Percentiles rank a stretch among this genome's conserved stretches.
These are phyloP conservation scores for Podospora pseudoanserina DNA, from an alignment of 495 filamentous ascomycete genomes.

Conservation along the genomic window DNA sequence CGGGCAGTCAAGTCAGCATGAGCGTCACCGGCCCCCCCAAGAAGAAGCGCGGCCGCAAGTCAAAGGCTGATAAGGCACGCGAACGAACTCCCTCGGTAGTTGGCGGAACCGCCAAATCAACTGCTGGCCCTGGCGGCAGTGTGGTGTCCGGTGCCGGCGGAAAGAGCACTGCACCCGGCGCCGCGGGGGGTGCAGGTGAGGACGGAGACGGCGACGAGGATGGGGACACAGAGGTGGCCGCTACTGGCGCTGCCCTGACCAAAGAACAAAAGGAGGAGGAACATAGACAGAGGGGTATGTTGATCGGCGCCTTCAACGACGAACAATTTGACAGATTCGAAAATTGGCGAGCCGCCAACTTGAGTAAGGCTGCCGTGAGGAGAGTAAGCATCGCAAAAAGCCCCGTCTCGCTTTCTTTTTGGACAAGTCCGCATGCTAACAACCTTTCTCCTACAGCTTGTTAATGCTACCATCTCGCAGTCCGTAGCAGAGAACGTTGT, in stretches of 20 bases:
- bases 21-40: conserved; percentile 36
- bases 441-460: conserved; percentile 46
- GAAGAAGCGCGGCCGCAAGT: conserved; percentile 64
- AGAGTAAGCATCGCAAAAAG: conserved; percentile 36
- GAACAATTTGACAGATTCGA: conserved; percentile 71
- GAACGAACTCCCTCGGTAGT: conserved; percentile 49
- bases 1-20: conserved; percentile 59
- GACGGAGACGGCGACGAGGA: conserved; percentile 65
- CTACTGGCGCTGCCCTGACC: conserved; percentile 58
- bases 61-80: conserved; percentile 54
- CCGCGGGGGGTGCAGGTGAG: conserved; percentile 27
- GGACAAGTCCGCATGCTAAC: conserved; percentile 23
- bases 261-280: conserved; percentile 69
- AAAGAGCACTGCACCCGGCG: conserved; percentile 30
- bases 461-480: conserved; percentile 86
- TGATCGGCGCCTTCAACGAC: conserved; percentile 64
- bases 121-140: conserved; percentile 40
- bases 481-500: conserved; percentile 76
- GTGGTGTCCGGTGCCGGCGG: conserved; percentile 36
- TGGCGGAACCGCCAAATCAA: conserved; percentile 51
- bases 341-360: conserved; percentile 65
- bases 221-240: conserved; percentile 60
- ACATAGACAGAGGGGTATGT: conserved; percentile 54
- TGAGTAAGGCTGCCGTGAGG: conserved; percentile 41
- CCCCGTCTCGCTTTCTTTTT: neutral